phyloP scores from a whole-genome alignment of 306 rosid genomes.

The Spatholobus suberectus region DNA sequence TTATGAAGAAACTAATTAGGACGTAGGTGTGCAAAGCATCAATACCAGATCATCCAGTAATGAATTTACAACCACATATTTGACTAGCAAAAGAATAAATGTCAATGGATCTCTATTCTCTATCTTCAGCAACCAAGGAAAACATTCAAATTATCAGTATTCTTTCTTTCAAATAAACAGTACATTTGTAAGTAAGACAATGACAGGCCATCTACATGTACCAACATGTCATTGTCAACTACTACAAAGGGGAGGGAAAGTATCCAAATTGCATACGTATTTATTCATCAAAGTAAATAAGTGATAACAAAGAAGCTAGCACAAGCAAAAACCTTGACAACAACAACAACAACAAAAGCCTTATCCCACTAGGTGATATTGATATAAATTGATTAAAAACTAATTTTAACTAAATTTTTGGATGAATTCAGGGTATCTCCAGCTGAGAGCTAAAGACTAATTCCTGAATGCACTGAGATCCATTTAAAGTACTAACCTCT shows the following conservation, averaged over 20 bases:
- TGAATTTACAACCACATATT: background rate
- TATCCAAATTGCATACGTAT: background rate
- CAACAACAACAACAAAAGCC: too few species aligned
- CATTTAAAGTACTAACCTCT: too few species aligned
- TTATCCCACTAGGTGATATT: too few species aligned
- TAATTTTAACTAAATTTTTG: too few species aligned
- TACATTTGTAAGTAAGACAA: background rate
- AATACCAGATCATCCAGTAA: slow-evolving; percentile 23
- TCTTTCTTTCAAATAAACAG: slow-evolving; percentile 1
- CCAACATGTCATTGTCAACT: slow-evolving; percentile 28
- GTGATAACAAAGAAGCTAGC: slow-evolving; percentile 35
- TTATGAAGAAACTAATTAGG: background rate
- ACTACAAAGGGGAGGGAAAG: background rate
- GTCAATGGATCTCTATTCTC: background rate
- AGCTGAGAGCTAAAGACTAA: too few species aligned
- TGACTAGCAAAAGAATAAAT: background rate
- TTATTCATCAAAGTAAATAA: slow-evolving; percentile 1
- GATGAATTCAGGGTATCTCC: too few species aligned
- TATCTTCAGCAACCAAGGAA: background rate
- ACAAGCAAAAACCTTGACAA: slow-evolving; percentile 23
- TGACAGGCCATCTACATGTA: background rate
- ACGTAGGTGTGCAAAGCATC: slow-evolving; percentile 1
- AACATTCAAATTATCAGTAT: slow-evolving; percentile 14
- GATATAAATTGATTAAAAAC: too few species aligned
- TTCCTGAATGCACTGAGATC: too few species aligned